A percentile compares a stretch with the other conserved stretches of the same genome.
phyloP scores from a whole-genome alignment of 1,139 yeast genomes.

The Insectozyma bohioensis region DNA sequence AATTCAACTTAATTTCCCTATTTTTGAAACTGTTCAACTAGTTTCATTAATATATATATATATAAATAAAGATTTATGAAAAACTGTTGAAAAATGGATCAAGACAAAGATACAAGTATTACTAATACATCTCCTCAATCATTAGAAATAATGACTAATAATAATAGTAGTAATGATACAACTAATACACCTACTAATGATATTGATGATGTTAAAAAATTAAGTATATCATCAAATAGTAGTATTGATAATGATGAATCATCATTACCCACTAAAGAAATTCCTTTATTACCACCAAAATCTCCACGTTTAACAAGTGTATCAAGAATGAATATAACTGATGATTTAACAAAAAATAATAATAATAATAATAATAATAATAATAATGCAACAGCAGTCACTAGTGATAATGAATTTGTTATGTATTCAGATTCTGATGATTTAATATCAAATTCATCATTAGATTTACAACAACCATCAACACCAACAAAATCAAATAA shows the following conservation, averaged over 20 bases:
- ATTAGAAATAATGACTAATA: no score
- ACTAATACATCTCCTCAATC: no score
- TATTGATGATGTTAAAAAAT: no score
- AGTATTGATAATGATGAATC: conserved; percentile 5
- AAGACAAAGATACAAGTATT: no score
- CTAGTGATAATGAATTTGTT: conserved; percentile 29
- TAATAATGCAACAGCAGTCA: conserved; percentile 5
- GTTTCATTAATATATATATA: no score
- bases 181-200: no score
- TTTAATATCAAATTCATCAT: conserved; percentile 33
- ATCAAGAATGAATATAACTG: neutral
- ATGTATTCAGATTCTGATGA: conserved; percentile 42
- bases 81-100: no score
- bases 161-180: no score
- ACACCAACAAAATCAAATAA: conserved; percentile 8
- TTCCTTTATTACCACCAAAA: conserved; percentile 17
- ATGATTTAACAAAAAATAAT: neutral
- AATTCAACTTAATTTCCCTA: no score
- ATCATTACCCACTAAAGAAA: conserved; percentile 9
- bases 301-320: conserved; percentile 19
- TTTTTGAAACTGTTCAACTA: no score
- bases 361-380: no score
- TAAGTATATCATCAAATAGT: conserved; percentile 9
- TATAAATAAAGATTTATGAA: no score
- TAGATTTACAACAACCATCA: conserved; percentile 17